Evolutionary conservation across 352 stramenopile genomes (phyloP), one percentile per base, ranked within the genome.

Genomic region (Porosira glacialis): DNA sequence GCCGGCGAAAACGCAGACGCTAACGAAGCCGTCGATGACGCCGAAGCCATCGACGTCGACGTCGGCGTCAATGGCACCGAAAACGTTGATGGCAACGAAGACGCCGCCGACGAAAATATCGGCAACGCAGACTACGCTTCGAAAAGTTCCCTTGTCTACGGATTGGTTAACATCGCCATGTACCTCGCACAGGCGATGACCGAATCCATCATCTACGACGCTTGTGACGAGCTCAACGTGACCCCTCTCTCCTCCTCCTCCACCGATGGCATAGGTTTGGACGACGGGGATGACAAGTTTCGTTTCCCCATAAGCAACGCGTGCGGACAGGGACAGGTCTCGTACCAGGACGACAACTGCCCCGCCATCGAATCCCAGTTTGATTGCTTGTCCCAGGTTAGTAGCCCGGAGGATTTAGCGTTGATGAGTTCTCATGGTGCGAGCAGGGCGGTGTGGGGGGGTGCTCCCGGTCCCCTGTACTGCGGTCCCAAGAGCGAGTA

Each of bases 291-390:
- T 15, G 33, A 39, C 15, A 39, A 13, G 64, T 43, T 8, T 83
- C 62, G 72, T 69, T 82, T 56, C 35, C 72, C 8, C 67, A 31
- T 86, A 28, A 69, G 41, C 4, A 85, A 82, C 58, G 48, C 77
- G 26, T 85, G 77, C 30, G 77, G 77, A 1, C 77, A 85, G 63
- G 55, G 78, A 3, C 65, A 67, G 3, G 61, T 80, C 39, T 67
- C 33, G 15, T 85, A 85, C 50, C 73, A 86, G 57, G 72, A 82
- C 48, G 82, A 86, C 45, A 59, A 70, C 15, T 86, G 78, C 47
- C 52, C 57, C 19, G 73, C 57, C 6, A 56, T 59, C 19, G 78
- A 86, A 30, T 33, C 52, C 24, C 64, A 81, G 15, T 7, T 19
- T 19, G 39, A 13, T n/a, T 7, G 39, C 3, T 7, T 19, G 39